These are phyloP conservation scores for Trichophyton rubrum DNA, from an alignment of 2,329 filamentous ascomycete genomes.

Conservation along the genomic window DNA sequence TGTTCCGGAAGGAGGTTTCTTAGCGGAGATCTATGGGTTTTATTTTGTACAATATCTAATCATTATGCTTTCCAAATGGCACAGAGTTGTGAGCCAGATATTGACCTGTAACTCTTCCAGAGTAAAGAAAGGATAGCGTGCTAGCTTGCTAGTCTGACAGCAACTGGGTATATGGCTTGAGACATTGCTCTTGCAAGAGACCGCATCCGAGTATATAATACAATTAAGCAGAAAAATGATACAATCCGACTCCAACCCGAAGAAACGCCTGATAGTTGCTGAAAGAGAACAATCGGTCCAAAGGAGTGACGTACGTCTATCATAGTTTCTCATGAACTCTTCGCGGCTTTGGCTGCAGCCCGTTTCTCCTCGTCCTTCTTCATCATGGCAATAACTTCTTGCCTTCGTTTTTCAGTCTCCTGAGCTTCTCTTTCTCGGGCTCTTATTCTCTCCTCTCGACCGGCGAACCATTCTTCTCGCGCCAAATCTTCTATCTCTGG, in stretches of 20 bases:
- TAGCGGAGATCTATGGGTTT: slow-evolving; percentile 13
- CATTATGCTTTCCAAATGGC: slow-evolving; percentile 3
- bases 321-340: slow-evolving; percentile 11
- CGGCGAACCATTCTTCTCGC: slow-evolving; percentile 83
- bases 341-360: slow-evolving; percentile 7
- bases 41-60: slow-evolving; percentile 11
- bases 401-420: slow-evolving; percentile 28
- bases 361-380: slow-evolving; percentile 23
- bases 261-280: not conserved
- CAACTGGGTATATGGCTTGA: not conserved
- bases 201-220: slow-evolving; percentile 12
- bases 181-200: not conserved
- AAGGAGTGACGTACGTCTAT: not conserved
- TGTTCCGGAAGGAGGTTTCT: not conserved
- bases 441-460: slow-evolving; percentile 55
- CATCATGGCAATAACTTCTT: slow-evolving; percentile 32
- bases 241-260: not conserved
- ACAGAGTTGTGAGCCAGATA: not conserved
- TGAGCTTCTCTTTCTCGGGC: slow-evolving; percentile 52
- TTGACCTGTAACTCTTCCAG: slow-evolving; percentile 6
- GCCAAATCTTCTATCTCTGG: slow-evolving; percentile 76
- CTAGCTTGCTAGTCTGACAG: not conserved
- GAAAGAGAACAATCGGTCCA: slow-evolving; percentile 6
- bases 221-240: slow-evolving; percentile 10
- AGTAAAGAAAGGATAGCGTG: slow-evolving; percentile 3